Conservation (phyloP, 768 basidiomycete genomes). For the Kwoniella heveanensis region DNA sequence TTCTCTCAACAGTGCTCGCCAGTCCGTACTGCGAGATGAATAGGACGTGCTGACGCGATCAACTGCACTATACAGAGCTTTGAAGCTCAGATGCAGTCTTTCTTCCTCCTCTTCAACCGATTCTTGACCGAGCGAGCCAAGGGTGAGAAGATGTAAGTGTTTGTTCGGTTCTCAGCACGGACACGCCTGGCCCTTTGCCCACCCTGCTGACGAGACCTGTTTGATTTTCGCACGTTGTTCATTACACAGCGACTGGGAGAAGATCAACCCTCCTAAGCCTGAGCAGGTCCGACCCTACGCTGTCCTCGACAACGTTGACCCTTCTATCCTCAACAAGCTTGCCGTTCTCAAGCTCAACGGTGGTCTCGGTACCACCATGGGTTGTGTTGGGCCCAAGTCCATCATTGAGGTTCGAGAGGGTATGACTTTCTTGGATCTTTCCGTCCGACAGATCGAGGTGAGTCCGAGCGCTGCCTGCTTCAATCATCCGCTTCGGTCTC, state of each 20-base stretch:
- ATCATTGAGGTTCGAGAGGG: slow-evolving; percentile 95
- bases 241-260: slow-evolving; percentile 91
- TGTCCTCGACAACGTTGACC: slow-evolving; percentile 66
- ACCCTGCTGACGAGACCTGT: slow-evolving; percentile 2
- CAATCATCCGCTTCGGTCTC: neutral
- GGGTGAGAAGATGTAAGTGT: slow-evolving; percentile 76
- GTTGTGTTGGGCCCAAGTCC: slow-evolving; percentile 72
- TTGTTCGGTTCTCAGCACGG: neutral
- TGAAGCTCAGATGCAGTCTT: slow-evolving; percentile 92
- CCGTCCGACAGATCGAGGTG: slow-evolving; percentile 86
- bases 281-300: slow-evolving; percentile 86
- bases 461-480: slow-evolving; percentile 12
- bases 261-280: slow-evolving; percentile 79
- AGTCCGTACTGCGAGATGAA: too few relatives aligned
- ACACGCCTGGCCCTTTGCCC: neutral
- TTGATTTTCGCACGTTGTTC: slow-evolving; percentile 12
- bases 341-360: slow-evolving; percentile 95
- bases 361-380: slow-evolving; percentile 79
- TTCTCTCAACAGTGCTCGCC: too few relatives aligned
- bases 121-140: slow-evolving; percentile 87
- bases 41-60: neutral
- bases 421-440: slow-evolving; percentile 94
- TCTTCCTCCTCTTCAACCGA: slow-evolving; percentile 93
- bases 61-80: slow-evolving; percentile 65
- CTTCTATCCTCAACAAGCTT: slow-evolving; percentile 79